Conservation (phyloP, 371 early-diverging fungal genomes). For the Rhizopus arrhizus region DNA sequence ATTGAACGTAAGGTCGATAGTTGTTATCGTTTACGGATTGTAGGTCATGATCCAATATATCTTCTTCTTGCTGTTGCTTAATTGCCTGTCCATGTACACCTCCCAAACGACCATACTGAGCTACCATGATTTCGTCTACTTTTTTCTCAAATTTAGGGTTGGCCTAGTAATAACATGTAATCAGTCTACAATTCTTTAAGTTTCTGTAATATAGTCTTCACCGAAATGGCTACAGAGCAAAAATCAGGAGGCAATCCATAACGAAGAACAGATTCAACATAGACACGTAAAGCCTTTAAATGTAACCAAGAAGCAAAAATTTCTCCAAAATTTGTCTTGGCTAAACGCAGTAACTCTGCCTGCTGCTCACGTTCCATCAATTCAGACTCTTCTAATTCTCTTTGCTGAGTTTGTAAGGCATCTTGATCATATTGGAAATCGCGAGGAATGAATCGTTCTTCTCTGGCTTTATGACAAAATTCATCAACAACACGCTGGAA, state of each 20-base stretch:
- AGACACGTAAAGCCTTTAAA: slow-evolving; percentile 88
- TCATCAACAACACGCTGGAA: slow-evolving; percentile 89
- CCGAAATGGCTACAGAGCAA: slow-evolving; percentile 79
- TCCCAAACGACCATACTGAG: slow-evolving; percentile 68
- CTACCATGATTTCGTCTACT: slow-evolving; percentile 69
- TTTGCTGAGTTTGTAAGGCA: slow-evolving; percentile 73
- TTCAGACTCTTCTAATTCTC: slow-evolving; percentile 71
- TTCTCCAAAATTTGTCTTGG: slow-evolving; percentile 93
- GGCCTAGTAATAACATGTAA: slow-evolving; percentile 41
- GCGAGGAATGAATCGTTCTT: slow-evolving; percentile 89
- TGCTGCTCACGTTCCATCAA: slow-evolving; percentile 79
- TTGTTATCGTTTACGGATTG: slow-evolving; percentile 81
- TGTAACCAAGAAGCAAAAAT: slow-evolving; percentile 91
- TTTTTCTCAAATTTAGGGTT: slow-evolving; percentile 79
- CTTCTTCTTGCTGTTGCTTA: slow-evolving; percentile 41
- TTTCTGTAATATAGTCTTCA: slow-evolving; percentile 29
- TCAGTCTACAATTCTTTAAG: neutral
- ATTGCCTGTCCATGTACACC: slow-evolving; percentile 58
- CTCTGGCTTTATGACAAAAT: slow-evolving; percentile 85
- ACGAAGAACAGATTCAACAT: slow-evolving; percentile 95
- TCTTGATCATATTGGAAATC: slow-evolving; percentile 90
- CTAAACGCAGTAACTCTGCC: slow-evolving; percentile 76
- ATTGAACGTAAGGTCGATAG: slow-evolving; percentile 89
- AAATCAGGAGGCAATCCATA: slow-evolving; percentile 97
- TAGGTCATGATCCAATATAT: slow-evolving; percentile 75